Conservation (phyloP, 2,329 filamentous ascomycete genomes). For the Colletotrichum filicis region DNA sequence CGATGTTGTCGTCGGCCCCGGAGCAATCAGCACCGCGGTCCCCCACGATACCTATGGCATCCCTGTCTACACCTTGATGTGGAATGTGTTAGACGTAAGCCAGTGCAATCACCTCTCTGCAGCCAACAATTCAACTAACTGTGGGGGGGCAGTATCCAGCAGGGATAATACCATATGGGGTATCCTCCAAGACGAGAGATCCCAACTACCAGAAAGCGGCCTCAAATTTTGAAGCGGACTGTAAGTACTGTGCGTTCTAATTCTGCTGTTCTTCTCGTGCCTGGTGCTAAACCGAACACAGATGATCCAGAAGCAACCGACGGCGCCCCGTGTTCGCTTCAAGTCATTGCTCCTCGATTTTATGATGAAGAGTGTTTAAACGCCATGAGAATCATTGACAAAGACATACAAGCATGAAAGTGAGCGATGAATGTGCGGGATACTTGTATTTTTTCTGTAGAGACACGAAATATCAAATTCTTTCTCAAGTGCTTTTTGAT, state of each 20-base stretch:
- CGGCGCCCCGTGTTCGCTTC: slow-evolving; percentile 57
- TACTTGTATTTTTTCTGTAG: too few species aligned
- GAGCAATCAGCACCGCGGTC: slow-evolving; percentile 61
- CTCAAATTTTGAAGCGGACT: slow-evolving; percentile 45
- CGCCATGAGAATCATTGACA: slow-evolving; percentile 44
- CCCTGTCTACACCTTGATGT: slow-evolving; percentile 58
- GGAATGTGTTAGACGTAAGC: slow-evolving; percentile 64
- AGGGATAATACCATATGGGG: slow-evolving; percentile 57
- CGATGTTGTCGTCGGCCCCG: slow-evolving; percentile 61
- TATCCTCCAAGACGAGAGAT: slow-evolving; percentile 54
- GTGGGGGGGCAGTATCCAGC: slow-evolving; percentile 54
- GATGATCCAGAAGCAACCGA: slow-evolving; percentile 53
- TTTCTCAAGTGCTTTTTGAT: background rate
- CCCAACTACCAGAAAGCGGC: slow-evolving; percentile 41
- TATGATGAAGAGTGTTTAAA: slow-evolving; percentile 58
- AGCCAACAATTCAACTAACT: background rate
- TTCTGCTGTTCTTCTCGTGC: background rate
- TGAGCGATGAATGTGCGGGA: background rate
- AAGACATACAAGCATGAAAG: slow-evolving; percentile 5
- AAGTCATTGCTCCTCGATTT: slow-evolving; percentile 57
- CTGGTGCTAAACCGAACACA: slow-evolving; percentile 36
- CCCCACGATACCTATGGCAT: slow-evolving; percentile 61
- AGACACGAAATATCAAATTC: background rate
- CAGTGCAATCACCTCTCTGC: background rate
- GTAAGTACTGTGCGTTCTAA: slow-evolving; percentile 38